phyloP scores from a whole-genome alignment of 2,329 filamentous ascomycete species.

The Talaromyces sp. region DNA sequence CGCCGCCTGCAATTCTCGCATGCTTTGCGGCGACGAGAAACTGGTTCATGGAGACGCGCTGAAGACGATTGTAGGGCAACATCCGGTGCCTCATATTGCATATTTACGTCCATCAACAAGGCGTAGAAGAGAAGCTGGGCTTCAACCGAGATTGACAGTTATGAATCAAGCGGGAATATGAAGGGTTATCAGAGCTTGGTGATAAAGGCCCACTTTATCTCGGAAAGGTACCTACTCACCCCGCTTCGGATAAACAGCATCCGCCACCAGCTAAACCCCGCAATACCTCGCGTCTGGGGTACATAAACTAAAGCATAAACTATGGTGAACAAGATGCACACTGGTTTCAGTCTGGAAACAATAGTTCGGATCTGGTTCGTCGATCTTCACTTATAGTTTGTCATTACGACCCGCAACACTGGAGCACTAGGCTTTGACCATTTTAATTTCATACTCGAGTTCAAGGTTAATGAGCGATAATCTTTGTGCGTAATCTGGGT shows the following conservation, averaged over 20 bases:
- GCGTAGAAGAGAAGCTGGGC: background rate
- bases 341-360: background rate
- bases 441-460: background rate
- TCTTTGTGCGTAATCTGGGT: no score
- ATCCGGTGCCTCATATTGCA: background rate
- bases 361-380: background rate
- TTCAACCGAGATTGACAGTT: background rate
- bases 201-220: background rate
- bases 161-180: background rate
- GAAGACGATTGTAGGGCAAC: no score
- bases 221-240: background rate
- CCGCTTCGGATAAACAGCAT: background rate
- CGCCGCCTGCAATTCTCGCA: constrained; percentile 39
- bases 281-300: background rate
- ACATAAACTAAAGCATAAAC: background rate
- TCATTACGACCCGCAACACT: background rate
- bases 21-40: background rate
- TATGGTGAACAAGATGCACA: background rate
- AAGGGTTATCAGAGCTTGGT: background rate
- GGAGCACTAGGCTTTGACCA: background rate
- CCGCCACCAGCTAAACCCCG: background rate
- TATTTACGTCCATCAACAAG: background rate
- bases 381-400: background rate
- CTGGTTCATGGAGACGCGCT: background rate
- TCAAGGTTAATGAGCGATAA: background rate